phyloP scores from a whole-genome alignment of 352 stramenopile genomes.

The Phytophthora syringae region DNA sequence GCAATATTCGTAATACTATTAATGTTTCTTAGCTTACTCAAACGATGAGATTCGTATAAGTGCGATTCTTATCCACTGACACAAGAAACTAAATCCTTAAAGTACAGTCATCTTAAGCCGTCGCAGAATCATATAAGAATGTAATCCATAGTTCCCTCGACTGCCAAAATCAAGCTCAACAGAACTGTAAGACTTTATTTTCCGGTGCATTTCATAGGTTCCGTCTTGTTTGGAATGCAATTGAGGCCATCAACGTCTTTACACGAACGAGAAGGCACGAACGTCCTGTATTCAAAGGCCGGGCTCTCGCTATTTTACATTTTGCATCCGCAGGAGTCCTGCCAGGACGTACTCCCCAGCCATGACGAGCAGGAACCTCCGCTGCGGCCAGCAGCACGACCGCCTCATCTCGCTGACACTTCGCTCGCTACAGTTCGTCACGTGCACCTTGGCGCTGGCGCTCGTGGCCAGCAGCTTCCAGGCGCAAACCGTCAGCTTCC shows the following conservation, averaged over 20 bases:
- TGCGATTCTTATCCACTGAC: neutral
- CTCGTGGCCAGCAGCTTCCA: constrained; percentile 62
- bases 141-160: too few relatives aligned
- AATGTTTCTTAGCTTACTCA: neutral
- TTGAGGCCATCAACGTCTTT: too few relatives aligned
- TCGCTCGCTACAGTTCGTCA: constrained; percentile 58
- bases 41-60: neutral
- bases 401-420: constrained; percentile 53
- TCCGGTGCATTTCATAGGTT: too few relatives aligned
- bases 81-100: too few relatives aligned
- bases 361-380: constrained; percentile 18
- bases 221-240: too few relatives aligned
- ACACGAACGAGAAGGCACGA: too few relatives aligned
- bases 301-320: constrained; percentile 21
- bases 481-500: constrained; percentile 32
- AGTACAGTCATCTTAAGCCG: too few relatives aligned
- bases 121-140: too few relatives aligned
- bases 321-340: constrained; percentile 1
- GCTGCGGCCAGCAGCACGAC: constrained; percentile 47
- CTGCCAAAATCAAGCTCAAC: too few relatives aligned
- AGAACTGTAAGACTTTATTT: too few relatives aligned
- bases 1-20: neutral
- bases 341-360: too few relatives aligned
- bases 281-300: too few relatives aligned
- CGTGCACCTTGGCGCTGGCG: constrained; percentile 51